Conservation (phyloP, 2,329 filamentous ascomycete species). For the Fusarium bulbicola region DNA sequence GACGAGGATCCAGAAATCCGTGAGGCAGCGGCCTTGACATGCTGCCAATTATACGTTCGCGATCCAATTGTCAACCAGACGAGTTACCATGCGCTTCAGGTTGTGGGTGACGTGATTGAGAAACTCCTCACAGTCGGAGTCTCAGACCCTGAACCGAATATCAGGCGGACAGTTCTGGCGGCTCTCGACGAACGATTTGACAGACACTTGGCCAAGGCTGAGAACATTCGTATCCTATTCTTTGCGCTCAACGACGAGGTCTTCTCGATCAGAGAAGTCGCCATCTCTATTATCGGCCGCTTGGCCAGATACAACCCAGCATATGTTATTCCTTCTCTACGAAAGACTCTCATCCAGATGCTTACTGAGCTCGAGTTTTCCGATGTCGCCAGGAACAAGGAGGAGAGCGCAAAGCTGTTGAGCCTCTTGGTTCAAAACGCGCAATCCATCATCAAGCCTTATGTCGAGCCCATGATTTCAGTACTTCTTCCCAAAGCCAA, state of each 20-base stretch:
- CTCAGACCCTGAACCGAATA: conserved; percentile 88
- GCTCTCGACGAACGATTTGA: conserved; percentile 95
- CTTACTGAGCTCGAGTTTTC: conserved; percentile 97
- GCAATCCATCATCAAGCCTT: conserved; percentile 91
- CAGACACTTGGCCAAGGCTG: conserved; percentile 93
- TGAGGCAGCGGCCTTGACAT: conserved; percentile 93
- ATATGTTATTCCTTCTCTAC: conserved; percentile 94
- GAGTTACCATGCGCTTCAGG: conserved; percentile 94
- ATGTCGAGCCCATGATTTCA: conserved; percentile 96
- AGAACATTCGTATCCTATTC: conserved; percentile 98
- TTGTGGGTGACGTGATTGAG: conserved; percentile 97
- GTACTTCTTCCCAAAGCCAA: conserved; percentile 92
- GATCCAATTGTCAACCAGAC: conserved; percentile 99
- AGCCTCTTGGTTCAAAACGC: conserved; percentile 94
- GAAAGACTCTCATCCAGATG: conserved; percentile 95
- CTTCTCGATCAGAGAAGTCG: conserved; percentile 91
- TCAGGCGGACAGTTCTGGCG: conserved; percentile 85
- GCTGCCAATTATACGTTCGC: conserved; percentile 95
- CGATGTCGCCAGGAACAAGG: conserved; percentile 91
- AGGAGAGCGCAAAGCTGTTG: conserved; percentile 93
- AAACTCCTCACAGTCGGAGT: conserved; percentile 95
- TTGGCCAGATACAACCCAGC: conserved; percentile 92
- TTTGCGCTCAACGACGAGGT: conserved; percentile 95
- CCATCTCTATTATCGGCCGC: conserved; percentile 95
- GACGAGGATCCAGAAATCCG: conserved; percentile 94